These are phyloP conservation scores for Eimeria tenella DNA, from an alignment of 169 alveolate species.

Conservation along the genomic window DNA sequence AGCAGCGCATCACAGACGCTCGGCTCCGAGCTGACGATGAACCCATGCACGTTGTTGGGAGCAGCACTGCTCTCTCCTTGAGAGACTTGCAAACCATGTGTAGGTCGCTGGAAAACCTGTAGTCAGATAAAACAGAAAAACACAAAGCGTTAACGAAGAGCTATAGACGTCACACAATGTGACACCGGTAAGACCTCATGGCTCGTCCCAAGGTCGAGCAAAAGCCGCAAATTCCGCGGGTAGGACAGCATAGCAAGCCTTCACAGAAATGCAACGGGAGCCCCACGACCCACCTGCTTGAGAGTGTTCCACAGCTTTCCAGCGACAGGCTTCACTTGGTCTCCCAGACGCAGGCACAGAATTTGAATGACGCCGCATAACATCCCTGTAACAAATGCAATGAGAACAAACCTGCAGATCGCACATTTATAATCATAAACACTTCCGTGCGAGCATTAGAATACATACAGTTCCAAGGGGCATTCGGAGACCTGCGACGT, in stretches of 20 bases:
- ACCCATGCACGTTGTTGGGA: slow-evolving; percentile 43
- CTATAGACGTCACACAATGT: too few species aligned
- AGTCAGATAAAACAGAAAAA: neutral
- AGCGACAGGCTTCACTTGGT: slow-evolving; percentile 75
- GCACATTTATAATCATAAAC: neutral
- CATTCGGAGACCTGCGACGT: too few species aligned
- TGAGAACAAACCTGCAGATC: neutral
- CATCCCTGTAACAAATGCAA: slow-evolving; percentile 44
- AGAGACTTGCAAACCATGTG: slow-evolving; percentile 8
- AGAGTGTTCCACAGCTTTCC: slow-evolving; percentile 55
- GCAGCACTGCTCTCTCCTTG: slow-evolving; percentile 21
- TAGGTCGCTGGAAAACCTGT: slow-evolving; percentile 51
- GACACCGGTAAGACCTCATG: too few species aligned
- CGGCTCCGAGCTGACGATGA: slow-evolving; percentile 68
- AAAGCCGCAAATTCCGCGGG: neutral
- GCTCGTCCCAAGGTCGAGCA: neutral
- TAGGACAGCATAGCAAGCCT: neutral
- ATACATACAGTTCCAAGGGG: too few species aligned
- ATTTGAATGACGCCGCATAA: slow-evolving; percentile 79
- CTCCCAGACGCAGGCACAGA: slow-evolving; percentile 78
- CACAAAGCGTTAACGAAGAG: neutral
- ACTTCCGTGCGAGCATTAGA: too few species aligned
- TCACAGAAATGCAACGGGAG: neutral
- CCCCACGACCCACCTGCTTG: slow-evolving; percentile 24
- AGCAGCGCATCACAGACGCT: slow-evolving; percentile 87